A percentile compares a stretch with the other conserved stretches of the same genome.
Conservation (phyloP, 75 land plant genomes). For the Pinus taeda region DNA sequence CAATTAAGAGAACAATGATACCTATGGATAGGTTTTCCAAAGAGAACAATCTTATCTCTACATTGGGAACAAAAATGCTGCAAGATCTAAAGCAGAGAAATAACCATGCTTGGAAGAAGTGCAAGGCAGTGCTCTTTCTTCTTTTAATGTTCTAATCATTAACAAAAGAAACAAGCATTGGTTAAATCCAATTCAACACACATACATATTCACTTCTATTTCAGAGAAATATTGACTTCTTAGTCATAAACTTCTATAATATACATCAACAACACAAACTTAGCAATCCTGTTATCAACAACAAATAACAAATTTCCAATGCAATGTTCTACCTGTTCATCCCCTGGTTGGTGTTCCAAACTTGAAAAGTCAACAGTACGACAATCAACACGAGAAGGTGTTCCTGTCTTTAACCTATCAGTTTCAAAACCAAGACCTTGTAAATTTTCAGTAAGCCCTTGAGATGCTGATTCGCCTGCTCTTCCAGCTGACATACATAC, state of each 20-base stretch:
- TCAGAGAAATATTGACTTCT: background rate
- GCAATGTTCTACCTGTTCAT: constrained; percentile 78
- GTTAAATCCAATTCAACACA: no score
- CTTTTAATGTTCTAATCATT: background rate
- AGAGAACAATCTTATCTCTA: background rate
- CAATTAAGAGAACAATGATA: background rate
- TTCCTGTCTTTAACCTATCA: constrained; percentile 92
- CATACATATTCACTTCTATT: no score
- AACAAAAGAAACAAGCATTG: background rate
- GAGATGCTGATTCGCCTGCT: constrained; percentile 96
- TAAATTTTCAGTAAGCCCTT: constrained; percentile 85
- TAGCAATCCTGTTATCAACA: background rate
- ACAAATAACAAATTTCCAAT: background rate
- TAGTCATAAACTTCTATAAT: background rate
- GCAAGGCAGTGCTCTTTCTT: background rate
- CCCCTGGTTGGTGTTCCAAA: constrained; percentile 88
- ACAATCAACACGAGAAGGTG: constrained; percentile 87
- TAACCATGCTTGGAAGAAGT: background rate
- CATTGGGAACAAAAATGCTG: background rate
- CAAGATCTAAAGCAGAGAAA: background rate
- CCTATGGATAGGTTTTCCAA: background rate
- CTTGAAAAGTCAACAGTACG: constrained; percentile 70
- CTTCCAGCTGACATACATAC: constrained; percentile 95
- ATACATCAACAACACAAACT: background rate
- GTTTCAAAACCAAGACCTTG: constrained; percentile 88